These are phyloP conservation scores for Sequoiadendron giganteum DNA, from an alignment of 75 land plant species.

Conservation along the genomic window DNA sequence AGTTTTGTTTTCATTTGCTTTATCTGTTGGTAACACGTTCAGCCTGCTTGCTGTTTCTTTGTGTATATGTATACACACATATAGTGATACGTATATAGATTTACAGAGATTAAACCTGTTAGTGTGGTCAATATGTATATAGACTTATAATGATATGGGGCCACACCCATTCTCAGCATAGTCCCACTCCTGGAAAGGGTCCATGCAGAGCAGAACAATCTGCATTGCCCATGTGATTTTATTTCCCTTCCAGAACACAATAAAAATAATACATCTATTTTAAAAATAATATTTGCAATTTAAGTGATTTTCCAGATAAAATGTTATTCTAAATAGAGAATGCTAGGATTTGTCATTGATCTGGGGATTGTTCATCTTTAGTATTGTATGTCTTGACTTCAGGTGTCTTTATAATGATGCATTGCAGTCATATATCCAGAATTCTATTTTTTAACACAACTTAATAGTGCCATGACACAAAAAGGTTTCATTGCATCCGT, in stretches of 20 bases:
- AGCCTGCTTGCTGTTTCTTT: background rate
- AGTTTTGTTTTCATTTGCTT: too few species aligned
- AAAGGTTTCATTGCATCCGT: background rate
- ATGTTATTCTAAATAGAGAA: background rate
- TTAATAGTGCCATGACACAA: background rate
- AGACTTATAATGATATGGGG: too few species aligned
- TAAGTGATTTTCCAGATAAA: background rate
- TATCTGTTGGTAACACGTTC: background rate
- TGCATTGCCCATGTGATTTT: background rate
- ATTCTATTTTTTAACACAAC: background rate
- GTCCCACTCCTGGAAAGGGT: too few species aligned
- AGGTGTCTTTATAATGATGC: background rate
- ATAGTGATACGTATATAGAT: too few species aligned
- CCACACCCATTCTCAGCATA: too few species aligned
- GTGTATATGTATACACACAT: too few species aligned
- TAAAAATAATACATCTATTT: background rate
- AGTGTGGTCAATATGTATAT: too few species aligned
- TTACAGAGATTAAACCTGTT: too few species aligned
- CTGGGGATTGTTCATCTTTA: background rate
- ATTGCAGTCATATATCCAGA: background rate
- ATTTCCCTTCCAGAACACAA: background rate
- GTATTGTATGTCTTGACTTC: background rate
- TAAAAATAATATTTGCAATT: too few species aligned
- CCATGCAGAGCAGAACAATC: too few species aligned
- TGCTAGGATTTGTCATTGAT: background rate